Conservation (phyloP, 257 asterid genomes). For the Ehretia macrophylla region DNA sequence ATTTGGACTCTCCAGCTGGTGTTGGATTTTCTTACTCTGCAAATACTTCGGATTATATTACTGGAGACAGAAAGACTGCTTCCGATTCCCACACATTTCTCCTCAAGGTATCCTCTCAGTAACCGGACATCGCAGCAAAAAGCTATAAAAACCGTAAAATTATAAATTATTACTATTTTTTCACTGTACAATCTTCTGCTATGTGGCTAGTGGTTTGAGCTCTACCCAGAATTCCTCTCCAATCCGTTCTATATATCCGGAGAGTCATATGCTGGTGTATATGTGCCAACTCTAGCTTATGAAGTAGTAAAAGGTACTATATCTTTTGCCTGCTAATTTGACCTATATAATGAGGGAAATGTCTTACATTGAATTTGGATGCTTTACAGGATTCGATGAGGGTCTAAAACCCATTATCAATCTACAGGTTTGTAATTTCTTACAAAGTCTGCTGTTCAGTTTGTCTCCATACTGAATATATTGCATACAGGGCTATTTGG, state of each 20-base stretch:
- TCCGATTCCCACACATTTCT: conserved; percentile 74
- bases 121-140: not conserved
- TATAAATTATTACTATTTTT: not conserved
- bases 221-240: conserved; percentile 67
- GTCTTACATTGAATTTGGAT: conserved; percentile 4
- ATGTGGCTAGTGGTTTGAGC: conserved; percentile 79
- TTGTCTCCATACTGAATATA: conserved; percentile 11
- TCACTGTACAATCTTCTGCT: conserved; percentile 11
- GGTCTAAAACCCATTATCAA: conserved; percentile 65
- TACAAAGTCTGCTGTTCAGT: not conserved
- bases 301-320: conserved; percentile 75
- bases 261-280: conserved; percentile 94
- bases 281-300: conserved; percentile 84
- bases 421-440: conserved; percentile 57
- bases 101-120: conserved; percentile 59
- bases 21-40: conserved; percentile 82
- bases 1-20: conserved; percentile 94
- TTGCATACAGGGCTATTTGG: conserved; percentile 85
- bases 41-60: conserved; percentile 56
- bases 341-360: conserved; percentile 3
- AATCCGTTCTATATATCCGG: conserved; percentile 82
- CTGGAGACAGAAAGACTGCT: conserved; percentile 85
- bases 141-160: not conserved
- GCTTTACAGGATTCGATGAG: conserved; percentile 59
- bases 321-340: conserved; percentile 18